Percentiles rank a stretch among this genome's conserved stretches.
Evolutionary conservation across 148 eudicot genomes (phyloP).

Genomic region (Euryodendron excelsum): DNA sequence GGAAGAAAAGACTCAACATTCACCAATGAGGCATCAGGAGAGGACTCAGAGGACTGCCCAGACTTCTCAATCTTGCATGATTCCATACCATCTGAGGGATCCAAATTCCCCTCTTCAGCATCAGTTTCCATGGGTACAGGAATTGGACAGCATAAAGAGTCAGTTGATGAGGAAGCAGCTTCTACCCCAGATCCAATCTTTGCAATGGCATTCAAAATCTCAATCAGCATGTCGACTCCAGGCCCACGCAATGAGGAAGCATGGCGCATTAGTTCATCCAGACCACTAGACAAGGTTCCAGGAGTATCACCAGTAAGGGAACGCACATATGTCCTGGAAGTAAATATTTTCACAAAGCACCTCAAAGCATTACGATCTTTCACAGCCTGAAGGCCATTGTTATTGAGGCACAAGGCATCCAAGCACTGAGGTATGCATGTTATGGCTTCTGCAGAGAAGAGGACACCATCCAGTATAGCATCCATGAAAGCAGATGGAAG

Average conservation of each 20-base stretch:
- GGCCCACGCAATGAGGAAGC: constrained; percentile 79
- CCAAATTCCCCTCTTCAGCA: constrained; percentile 43
- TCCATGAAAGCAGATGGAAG: constrained; percentile 85
- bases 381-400: constrained; percentile 88
- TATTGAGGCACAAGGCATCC: constrained; percentile 93
- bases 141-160: constrained; percentile 38
- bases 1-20: constrained; percentile 76
- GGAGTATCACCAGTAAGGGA: constrained; percentile 83
- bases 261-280: constrained; percentile 99
- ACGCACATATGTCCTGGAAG: constrained; percentile 74
- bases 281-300: constrained; percentile 78
- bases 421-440: constrained; percentile 96
- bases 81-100: constrained; percentile 37
- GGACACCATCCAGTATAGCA: constrained; percentile 88
- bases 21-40: constrained; percentile 45
- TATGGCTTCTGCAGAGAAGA: constrained; percentile 93
- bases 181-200: constrained; percentile 70
- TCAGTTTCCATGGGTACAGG: constrained; percentile 94
- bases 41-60: constrained; percentile 46
- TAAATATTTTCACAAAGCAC: constrained; percentile 95
- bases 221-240: constrained; percentile 93
- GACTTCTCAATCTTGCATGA: constrained; percentile 36
- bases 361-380: constrained; percentile 85
- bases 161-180: constrained; percentile 43
- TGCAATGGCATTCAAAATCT: constrained; percentile 61